A percentile compares a stretch with the other conserved stretches of the same genome.
Conservation (phyloP, 129 eudicot genomes). For the Flaveria brownii region DNA sequence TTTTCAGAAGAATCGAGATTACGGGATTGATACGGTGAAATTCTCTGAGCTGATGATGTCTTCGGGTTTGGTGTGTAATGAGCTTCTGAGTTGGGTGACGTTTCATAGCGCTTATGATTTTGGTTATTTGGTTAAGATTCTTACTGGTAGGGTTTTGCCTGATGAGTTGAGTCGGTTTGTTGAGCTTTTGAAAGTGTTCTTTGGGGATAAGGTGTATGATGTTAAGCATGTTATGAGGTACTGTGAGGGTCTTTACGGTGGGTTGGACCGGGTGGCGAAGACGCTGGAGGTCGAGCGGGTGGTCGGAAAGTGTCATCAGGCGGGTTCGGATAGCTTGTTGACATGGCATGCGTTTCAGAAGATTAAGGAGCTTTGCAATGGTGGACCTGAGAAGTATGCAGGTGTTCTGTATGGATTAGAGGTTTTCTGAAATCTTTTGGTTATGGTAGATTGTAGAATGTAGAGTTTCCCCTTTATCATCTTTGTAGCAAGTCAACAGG, state of each 20-base stretch:
- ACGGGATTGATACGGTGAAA: slow-evolving; percentile 32
- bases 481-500: slow-evolving; percentile 14
- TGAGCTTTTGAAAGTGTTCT: slow-evolving; percentile 43
- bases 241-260: slow-evolving; percentile 68
- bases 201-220: slow-evolving; percentile 72
- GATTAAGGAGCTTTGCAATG: slow-evolving; percentile 49
- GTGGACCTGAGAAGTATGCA: slow-evolving; percentile 53
- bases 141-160: slow-evolving; percentile 52
- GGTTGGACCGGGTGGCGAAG: slow-evolving; percentile 69
- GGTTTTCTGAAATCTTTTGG: slow-evolving; percentile 38
- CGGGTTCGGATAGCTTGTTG: slow-evolving; percentile 84
- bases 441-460: slow-evolving; percentile 17
- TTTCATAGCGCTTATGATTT: slow-evolving; percentile 85
- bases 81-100: slow-evolving; percentile 52
- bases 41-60: slow-evolving; percentile 65
- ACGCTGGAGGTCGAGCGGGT: slow-evolving; percentile 45
- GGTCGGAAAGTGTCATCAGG: slow-evolving; percentile 74
- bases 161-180: slow-evolving; percentile 39
- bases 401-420: slow-evolving; percentile 78
- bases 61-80: slow-evolving; percentile 63
- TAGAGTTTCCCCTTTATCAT: slow-evolving; percentile 19
- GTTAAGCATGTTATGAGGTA: slow-evolving; percentile 72
- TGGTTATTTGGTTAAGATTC: slow-evolving; percentile 60
- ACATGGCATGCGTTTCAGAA: slow-evolving; percentile 80
- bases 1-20: slow-evolving; percentile 38